Conservation (phyloP, 2,329 filamentous ascomycete genomes). For the Emericellopsis cladophorae region DNA sequence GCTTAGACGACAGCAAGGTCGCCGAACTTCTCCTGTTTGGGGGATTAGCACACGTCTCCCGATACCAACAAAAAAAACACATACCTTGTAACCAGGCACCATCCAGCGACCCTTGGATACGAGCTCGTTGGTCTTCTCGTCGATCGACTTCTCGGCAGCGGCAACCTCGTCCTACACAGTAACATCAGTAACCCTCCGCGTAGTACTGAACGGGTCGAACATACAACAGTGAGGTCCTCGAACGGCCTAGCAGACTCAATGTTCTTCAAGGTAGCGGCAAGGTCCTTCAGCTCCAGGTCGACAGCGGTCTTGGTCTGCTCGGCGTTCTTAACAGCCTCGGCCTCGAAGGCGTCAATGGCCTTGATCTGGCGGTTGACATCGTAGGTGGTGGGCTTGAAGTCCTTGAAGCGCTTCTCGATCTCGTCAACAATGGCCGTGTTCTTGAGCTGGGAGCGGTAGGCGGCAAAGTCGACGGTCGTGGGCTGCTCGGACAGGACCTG, state of each 20-base stretch:
- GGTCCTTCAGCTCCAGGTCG: slow-evolving; percentile 84
- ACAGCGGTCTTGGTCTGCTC: slow-evolving; percentile 95
- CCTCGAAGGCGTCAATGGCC: slow-evolving; percentile 96
- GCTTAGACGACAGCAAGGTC: slow-evolving; percentile 88
- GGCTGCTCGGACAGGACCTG: slow-evolving; percentile 72
- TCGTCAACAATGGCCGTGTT: slow-evolving; percentile 93
- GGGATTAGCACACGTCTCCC: slow-evolving; percentile 30
- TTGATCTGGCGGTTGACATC: slow-evolving; percentile 90
- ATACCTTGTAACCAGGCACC: slow-evolving; percentile 97
- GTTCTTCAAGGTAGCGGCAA: slow-evolving; percentile 91
- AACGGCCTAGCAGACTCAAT: slow-evolving; percentile 94
- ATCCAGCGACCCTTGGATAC: slow-evolving; percentile 97
- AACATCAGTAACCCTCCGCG: slow-evolving; percentile 2
- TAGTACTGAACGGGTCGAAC: slow-evolving; percentile 25
- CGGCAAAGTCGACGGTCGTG: slow-evolving; percentile 79
- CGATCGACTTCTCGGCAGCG: slow-evolving; percentile 87
- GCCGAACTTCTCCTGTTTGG: slow-evolving; percentile 87
- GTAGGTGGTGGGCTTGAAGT: slow-evolving; percentile 87
- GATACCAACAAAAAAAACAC: slow-evolving; percentile 16
- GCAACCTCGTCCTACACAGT: slow-evolving; percentile 75
- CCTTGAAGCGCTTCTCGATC: slow-evolving; percentile 89
- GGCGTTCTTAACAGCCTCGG: slow-evolving; percentile 91
- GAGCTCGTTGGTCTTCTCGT: slow-evolving; percentile 89
- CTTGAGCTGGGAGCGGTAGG: slow-evolving; percentile 88
- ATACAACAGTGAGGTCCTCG: slow-evolving; percentile 92